Percentiles rank a stretch among this genome's conserved stretches.
phyloP scores from a whole-genome alignment of 1,139 yeast genomes.

The Candida freyschussii region DNA sequence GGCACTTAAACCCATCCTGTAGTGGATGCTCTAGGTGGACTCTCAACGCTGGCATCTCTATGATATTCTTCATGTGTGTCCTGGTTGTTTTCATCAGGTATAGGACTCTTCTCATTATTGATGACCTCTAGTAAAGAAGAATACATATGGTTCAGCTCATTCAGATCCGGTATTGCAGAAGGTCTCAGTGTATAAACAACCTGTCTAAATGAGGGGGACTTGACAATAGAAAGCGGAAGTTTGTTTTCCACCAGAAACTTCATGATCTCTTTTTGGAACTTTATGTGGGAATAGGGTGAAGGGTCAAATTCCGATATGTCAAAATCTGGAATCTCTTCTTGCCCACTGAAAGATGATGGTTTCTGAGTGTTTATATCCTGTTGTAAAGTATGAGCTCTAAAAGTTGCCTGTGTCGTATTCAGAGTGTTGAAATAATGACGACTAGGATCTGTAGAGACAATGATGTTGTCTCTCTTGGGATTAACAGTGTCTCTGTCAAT shows the following conservation, averaged over 20 bases:
- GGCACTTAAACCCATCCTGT: no score
- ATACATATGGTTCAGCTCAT: constrained; percentile 44
- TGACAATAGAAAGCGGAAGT: constrained; percentile 42
- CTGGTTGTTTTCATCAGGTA: no score
- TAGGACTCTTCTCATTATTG: constrained; percentile 24
- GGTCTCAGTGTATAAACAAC: constrained; percentile 46
- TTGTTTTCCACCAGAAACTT: constrained; percentile 49
- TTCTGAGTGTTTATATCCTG: constrained; percentile 1
- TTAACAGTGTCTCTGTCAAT: constrained; percentile 32
- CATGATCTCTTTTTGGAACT: constrained; percentile 49
- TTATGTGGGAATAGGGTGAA: constrained; percentile 40
- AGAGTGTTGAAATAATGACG: constrained; percentile 20
- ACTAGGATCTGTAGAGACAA: constrained; percentile 10
- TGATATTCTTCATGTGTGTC: no score
- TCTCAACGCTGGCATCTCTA: no score
- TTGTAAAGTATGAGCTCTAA: constrained; percentile 8
- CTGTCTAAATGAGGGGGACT: constrained; percentile 50
- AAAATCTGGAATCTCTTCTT: constrained; percentile 16
- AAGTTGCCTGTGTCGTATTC: constrained; percentile 12
- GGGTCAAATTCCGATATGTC: constrained; percentile 25
- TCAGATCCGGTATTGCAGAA: constrained; percentile 42
- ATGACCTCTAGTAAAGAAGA: constrained; percentile 45
- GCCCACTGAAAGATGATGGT: not conserved
- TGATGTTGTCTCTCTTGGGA: constrained; percentile 20
- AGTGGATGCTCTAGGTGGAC: no score